A percentile compares a stretch with the other conserved stretches of the same genome.
Conservation (phyloP, 1,139 yeast species). For the Williopsis jadinii region DNA sequence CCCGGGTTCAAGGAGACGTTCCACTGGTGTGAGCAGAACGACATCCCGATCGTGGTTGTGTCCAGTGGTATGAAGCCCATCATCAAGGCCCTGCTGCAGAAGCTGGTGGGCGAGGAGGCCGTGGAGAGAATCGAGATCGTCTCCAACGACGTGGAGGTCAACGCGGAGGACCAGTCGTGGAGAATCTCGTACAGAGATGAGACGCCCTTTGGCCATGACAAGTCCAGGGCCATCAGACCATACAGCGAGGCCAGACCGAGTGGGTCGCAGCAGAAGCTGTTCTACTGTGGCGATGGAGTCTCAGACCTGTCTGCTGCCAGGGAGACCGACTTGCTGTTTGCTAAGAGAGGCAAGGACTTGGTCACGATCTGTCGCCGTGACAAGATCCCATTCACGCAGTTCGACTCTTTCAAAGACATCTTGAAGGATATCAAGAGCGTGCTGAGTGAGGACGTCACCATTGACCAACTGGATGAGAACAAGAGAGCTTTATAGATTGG, state of each 20-base stretch:
- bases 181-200: conserved; percentile 79
- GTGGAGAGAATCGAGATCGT: conserved; percentile 69
- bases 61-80: conserved; percentile 93
- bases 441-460: conserved; percentile 35
- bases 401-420: conserved; percentile 70
- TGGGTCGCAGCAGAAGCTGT: conserved; percentile 39
- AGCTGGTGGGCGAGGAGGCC: conserved; percentile 73
- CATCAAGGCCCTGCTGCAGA: conserved; percentile 66
- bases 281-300: conserved; percentile 97
- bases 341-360: conserved; percentile 87
- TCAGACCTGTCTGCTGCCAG: conserved; percentile 92
- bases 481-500: conserved; percentile 1
- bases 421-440: conserved; percentile 45
- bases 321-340: conserved; percentile 89
- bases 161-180: conserved; percentile 57
- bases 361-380: conserved; percentile 78
- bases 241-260: conserved; percentile 42
- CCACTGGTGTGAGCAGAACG: conserved; percentile 64
- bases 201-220: conserved; percentile 89
- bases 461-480: conserved; percentile 34
- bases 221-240: conserved; percentile 72
- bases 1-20: conserved; percentile 85
- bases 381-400: conserved; percentile 77
- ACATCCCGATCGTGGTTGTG: conserved; percentile 73
- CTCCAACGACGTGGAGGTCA: conserved; percentile 66